Conservation (phyloP, 192 early-diverging fungal genomes). For the Powellomyces hirtus region DNA sequence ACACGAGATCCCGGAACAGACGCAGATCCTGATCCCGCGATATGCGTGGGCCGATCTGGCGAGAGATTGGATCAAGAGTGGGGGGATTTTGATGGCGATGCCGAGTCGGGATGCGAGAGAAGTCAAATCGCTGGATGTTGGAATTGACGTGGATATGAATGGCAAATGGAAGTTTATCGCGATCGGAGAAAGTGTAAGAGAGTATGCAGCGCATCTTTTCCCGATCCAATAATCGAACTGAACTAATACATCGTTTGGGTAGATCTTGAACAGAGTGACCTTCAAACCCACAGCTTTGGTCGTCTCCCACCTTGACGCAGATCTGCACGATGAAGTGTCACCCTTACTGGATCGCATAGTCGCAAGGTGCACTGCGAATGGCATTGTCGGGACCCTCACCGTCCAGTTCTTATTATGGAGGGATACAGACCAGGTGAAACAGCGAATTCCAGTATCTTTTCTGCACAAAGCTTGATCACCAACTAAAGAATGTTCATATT, state of each 20-base stretch:
- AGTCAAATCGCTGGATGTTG: conserved; percentile 4
- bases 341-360: conserved; percentile 3
- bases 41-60: conserved; percentile 10
- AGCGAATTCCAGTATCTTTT: neutral
- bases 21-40: neutral
- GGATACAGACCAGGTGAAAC: neutral
- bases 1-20: conserved; percentile 1
- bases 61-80: conserved; percentile 1
- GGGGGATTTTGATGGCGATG: conserved; percentile 11
- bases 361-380: neutral
- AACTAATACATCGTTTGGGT: too few relatives aligned
- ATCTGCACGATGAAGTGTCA: conserved; percentile 5
- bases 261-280: neutral
- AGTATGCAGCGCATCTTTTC: too few relatives aligned
- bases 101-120: conserved; percentile 9
- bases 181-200: neutral
- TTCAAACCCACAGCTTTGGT: neutral
- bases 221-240: too few relatives aligned
- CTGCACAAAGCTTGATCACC: neutral
- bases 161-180: conserved; percentile 11
- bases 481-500: neutral
- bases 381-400: conserved; percentile 12
- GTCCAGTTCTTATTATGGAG: conserved; percentile 11
- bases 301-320: neutral
- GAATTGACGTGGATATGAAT: conserved; percentile 4